Evolutionary conservation across 805 yeast species (phyloP).

Genomic region (Pichia insulana): DNA sequence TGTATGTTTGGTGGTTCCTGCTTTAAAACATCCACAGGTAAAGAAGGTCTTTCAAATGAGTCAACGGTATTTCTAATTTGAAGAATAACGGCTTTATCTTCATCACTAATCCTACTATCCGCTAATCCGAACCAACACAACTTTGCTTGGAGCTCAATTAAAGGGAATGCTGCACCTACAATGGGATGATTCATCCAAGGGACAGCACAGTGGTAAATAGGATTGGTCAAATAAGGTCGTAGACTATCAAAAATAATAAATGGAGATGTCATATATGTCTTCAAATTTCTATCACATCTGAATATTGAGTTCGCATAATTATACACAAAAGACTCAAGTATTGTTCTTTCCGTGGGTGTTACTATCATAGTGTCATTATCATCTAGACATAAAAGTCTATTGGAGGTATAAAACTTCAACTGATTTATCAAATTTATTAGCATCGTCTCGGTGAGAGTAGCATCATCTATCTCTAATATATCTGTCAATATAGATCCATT

Average conservation of each 20-base stretch:
- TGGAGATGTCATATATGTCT: conserved; percentile 32
- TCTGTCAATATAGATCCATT: background rate
- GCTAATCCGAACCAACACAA: conserved; percentile 27
- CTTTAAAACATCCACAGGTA: conserved; percentile 11
- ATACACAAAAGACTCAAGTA: conserved; percentile 37
- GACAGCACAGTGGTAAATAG: conserved; percentile 26
- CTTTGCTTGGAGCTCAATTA: conserved; percentile 32
- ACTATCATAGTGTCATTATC: background rate
- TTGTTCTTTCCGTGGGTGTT: conserved; percentile 27
- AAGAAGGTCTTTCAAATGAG: conserved; percentile 11
- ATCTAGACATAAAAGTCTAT: background rate
- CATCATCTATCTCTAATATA: background rate
- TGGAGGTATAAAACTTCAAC: background rate
- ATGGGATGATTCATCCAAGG: conserved; percentile 37
- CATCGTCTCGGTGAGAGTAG: background rate
- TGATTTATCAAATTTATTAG: background rate
- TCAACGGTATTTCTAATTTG: conserved; percentile 10
- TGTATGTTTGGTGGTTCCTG: conserved; percentile 14
- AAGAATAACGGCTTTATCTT: conserved; percentile 1
- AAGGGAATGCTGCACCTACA: conserved; percentile 31
- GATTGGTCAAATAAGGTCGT: conserved; percentile 25
- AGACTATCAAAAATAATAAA: conserved; percentile 29
- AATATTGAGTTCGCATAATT: conserved; percentile 33
- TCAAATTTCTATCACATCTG: conserved; percentile 24
- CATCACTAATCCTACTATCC: conserved; percentile 8